A percentile compares a stretch with the other conserved stretches of the same genome.
phyloP scores from a whole-genome alignment of 2,329 filamentous ascomycete species.

The Trichoderma sp. region DNA sequence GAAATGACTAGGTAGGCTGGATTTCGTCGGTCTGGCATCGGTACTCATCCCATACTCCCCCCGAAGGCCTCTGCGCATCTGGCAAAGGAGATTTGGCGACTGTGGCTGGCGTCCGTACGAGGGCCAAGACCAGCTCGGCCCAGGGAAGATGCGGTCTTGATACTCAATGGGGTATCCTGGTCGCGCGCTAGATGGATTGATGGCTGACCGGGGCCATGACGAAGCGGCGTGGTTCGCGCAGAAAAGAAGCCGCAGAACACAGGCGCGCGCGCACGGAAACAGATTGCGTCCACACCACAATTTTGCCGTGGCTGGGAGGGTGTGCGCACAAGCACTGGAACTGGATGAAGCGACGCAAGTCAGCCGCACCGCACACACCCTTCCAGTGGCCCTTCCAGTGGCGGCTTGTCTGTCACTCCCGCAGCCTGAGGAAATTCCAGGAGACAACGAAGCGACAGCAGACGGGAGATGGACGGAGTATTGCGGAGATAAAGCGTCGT shows the following conservation, averaged over 20 bases:
- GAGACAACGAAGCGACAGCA: constrained; percentile 1
- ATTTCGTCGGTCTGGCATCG: constrained; percentile 14
- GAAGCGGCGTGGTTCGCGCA: constrained; percentile 21
- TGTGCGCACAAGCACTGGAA: constrained; percentile 1
- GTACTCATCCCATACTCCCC: neutral
- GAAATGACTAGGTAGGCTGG: neutral
- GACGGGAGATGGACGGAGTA: constrained; percentile 4
- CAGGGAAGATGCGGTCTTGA: constrained; percentile 20
- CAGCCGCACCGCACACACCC: constrained; percentile 19
- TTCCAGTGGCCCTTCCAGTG: neutral
- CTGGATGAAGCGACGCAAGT: constrained; percentile 14
- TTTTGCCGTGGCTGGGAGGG: constrained; percentile 12
- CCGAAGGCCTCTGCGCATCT: constrained; percentile 16
- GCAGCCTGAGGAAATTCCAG: constrained; percentile 2
- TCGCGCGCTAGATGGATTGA: constrained; percentile 14
- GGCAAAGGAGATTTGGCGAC: constrained; percentile 16
- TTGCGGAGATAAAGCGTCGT: neutral
- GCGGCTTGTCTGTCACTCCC: neutral
- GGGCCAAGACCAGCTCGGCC: constrained; percentile 16
- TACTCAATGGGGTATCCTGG: constrained; percentile 21
- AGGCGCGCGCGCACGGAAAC: constrained; percentile 11
- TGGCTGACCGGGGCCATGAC: constrained; percentile 18
- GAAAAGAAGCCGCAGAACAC: constrained; percentile 19
- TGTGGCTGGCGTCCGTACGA: constrained; percentile 18
- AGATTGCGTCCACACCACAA: constrained; percentile 14